Evolutionary conservation across 2,329 filamentous ascomycete species (phyloP).

Genomic region (Emergomyces africanus): DNA sequence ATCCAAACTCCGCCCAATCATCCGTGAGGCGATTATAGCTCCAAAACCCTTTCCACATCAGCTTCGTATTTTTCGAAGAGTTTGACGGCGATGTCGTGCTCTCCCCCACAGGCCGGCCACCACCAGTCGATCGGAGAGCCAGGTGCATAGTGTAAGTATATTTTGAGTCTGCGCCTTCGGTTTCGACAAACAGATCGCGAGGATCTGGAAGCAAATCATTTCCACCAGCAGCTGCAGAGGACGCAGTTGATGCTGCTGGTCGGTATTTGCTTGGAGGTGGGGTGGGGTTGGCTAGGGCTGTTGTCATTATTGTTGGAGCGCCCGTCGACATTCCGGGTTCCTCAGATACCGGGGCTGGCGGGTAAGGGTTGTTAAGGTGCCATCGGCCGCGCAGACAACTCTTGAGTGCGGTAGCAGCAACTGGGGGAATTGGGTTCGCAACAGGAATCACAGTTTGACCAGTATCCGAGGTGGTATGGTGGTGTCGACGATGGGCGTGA

Average conservation of each 20-base stretch:
- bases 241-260: slow-evolving; percentile 4
- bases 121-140: slow-evolving; percentile 42
- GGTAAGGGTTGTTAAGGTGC: slow-evolving; percentile 47
- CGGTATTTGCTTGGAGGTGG: slow-evolving; percentile 10
- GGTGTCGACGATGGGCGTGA: slow-evolving; percentile 22
- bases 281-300: slow-evolving; percentile 16
- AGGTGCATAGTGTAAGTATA: slow-evolving; percentile 81
- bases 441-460: slow-evolving; percentile 17
- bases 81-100: slow-evolving; percentile 16
- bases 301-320: slow-evolving; percentile 13
- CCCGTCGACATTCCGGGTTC: neutral
- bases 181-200: slow-evolving; percentile 67
- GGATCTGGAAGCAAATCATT: slow-evolving; percentile 16
- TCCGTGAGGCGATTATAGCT: slow-evolving; percentile 82
- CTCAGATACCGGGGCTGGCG: slow-evolving; percentile 11
- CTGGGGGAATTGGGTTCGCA: slow-evolving; percentile 22
- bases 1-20: slow-evolving; percentile 72
- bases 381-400: slow-evolving; percentile 54
- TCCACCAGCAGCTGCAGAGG: neutral
- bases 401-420: slow-evolving; percentile 48
- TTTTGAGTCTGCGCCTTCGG: slow-evolving; percentile 63
- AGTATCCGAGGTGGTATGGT: slow-evolving; percentile 31
- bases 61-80: slow-evolving; percentile 64
- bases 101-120: slow-evolving; percentile 27
- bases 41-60: slow-evolving; percentile 82